Evolutionary conservation across 306 rosid genomes (phyloP), one percentile per base, ranked within the genome.

Genomic region (Inga laurina): DNA sequence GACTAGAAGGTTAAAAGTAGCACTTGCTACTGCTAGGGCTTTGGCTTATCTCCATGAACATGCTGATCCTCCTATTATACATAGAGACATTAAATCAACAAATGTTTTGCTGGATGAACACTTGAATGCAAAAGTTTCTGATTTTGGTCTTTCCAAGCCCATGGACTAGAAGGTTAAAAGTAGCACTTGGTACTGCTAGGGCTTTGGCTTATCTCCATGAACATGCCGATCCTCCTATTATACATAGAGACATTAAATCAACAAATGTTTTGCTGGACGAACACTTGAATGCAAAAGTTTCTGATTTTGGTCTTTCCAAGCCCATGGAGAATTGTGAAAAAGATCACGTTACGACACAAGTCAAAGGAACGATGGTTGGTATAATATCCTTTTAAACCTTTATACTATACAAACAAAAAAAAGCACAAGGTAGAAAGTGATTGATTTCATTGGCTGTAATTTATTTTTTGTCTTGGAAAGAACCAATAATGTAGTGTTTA

Each of bases 301-400:
- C 88, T 0, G 91, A 91, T 79, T 91, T 91, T 76, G 92, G 94
- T 34, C 82, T 89, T 51, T 91, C 87, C 72, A 91, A 91, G 81
- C 89, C 75, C 39, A 66, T 85, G 75, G 76, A 18, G 22, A 84
- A 89, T 41, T 19, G 48, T 67, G 85, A 71, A 22, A 84, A 74
- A 30, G 88, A 72, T 41, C 84, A 91, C 57, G 75, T 87, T 24
- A 71, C 85, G 12, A 87, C 92, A 27, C 90, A 84, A 87, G 94
- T 91, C 24, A 91, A 85, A 84, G 91, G 90, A 7, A 91, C 92
- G 72, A 41, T 78, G 90, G 94, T 91, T 2, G 22, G 92, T 79
- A 19, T 43, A 37, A 8, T 14, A 67, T 66, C 3, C 34, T 32
- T 32, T 32, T 32, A 65, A 46, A 30, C 21, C 21, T 30, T 27